Base-by-base conservation (phyloP, 2,329 filamentous ascomycete genomes). In the Phaeosphaeriaceae sp. region DNA sequence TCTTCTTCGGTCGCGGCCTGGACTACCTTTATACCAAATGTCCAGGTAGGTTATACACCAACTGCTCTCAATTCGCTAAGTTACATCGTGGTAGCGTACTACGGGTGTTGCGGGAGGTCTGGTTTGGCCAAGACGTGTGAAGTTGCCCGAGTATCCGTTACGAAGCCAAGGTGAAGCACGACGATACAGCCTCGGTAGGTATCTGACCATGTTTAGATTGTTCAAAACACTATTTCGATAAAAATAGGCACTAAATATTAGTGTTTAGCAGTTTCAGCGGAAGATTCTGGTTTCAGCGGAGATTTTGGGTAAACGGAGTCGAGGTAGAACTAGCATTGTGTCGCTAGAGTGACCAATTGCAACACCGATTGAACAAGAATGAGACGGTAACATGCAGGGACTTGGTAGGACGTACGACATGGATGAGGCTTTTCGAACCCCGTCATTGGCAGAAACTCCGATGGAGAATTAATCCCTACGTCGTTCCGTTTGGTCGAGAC, bases 111-210 rank as follows among this genome's bases (percentile, higher is more conserved):
- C 57, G 60, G 51, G 46, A 49, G 48, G 32, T 49, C 39, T 38
- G 15, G 67, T 66, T 66, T 63, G 59, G 68, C 68, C 68, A 71
- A 71, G 68, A 56, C 34, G 52, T 61, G 54, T 48, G 48, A 58
- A 43, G 34, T 48, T 47, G 42, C 56, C 43, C 43, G 30, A 32
- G 39, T 50, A 21, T 52, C 23, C 50, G 63, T 60, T 59, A 58
- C 60, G 54, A 40, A 35, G 41, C 20, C 18, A 16, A 41, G 16
- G 33, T 53, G 55, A 52, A 55, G 59, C 53, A 50, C 36, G 45
- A 50, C 41, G 59, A 56, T 42, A 34, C 15, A 46, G 30, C 38
- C 42, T 54, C 45, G 43, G 53, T 34, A 34, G 46, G 54, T 44
- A 49, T 32, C 46, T 42, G 42, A 35, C 48, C 48, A 42, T 45